Evolutionary conservation across 2,329 filamentous ascomycete species (phyloP).

Genomic region (Trichoderma pleuroti): DNA sequence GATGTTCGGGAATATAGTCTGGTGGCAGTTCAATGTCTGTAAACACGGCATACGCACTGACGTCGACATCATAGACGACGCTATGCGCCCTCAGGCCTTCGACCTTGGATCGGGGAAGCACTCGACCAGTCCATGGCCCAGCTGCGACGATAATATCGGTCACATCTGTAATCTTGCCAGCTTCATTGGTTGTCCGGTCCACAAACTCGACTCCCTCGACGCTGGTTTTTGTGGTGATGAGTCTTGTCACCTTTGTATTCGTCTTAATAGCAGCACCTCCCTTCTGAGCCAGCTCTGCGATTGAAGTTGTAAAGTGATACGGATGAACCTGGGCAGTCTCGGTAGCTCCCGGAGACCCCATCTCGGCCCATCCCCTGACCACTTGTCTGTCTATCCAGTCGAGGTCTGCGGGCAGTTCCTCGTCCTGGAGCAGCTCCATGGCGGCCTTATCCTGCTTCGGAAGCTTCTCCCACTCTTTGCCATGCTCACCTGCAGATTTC

Average conservation of each 20-base stretch:
- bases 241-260: constrained; percentile 63
- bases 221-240: constrained; percentile 51
- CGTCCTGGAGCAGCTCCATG: constrained; percentile 47
- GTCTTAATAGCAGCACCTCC: constrained; percentile 65
- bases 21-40: constrained; percentile 75
- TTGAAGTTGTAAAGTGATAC: constrained; percentile 80
- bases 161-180: constrained; percentile 39
- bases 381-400: constrained; percentile 76
- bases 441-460: constrained; percentile 56
- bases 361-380: constrained; percentile 70
- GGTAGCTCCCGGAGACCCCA: constrained; percentile 65
- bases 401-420: constrained; percentile 69
- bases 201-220: constrained; percentile 61
- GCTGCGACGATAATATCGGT: constrained; percentile 56
- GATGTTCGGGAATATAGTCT: constrained; percentile 56
- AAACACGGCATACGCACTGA: constrained; percentile 76
- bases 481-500: constrained; percentile 27
- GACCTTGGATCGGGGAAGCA: constrained; percentile 57
- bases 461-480: constrained; percentile 57
- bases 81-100: constrained; percentile 61
- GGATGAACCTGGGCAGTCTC: constrained; percentile 95
- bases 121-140: constrained; percentile 59
- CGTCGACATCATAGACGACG: constrained; percentile 60
- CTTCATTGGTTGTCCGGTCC: constrained; percentile 43
- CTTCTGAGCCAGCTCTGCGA: constrained; percentile 71